Base-by-base conservation (phyloP, 23 red algal genomes). In the Pyropia yezoensis region DNA sequence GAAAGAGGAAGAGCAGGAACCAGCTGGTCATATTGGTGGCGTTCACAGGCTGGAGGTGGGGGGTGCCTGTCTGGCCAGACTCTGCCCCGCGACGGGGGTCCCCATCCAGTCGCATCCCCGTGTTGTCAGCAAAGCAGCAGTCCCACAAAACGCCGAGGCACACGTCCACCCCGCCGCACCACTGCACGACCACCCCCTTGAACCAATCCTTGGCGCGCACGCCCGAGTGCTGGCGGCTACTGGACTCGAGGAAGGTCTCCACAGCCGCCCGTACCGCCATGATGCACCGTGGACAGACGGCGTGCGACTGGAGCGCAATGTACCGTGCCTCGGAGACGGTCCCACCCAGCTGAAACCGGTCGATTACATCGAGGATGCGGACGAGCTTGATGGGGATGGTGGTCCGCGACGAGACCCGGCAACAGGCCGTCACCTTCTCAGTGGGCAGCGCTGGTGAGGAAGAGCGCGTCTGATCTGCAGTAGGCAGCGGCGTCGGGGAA, bases 201-300 rank as follows among this genome's bases (percentile, higher is more conserved):
- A 79, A 27, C 75, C 75, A 79, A 39, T 66, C 59, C 17, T 28
- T 53, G 22, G 62, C 75, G 1, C 75, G n/a, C 15, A 79, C 15
- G 59, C 68, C 75, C 14, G 60, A 57, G 21, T 79, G 75, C 45
- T 53, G 26, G 15, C 61, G n/a, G 52, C 59, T 52, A 9, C 27
- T 54, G 34, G 62, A 67, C 59, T 79, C 75, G 0, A 79, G n/a
- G 55, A 79, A 79, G 3, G 54, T 39, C 39, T 79, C 75, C 17
- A 79, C 75, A n/a, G 75, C 75, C 24, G 62, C 51, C 7, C 75
- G 59, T 1, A 32, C 59, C n/a, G 75, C 61, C 7, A 68, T 18
- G 18, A 16, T 27, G 53, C 75, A 79, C n/a, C 62, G 14, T 15
- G 32, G 20, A 63, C 75, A 79, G 24, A 66, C 59, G 7, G 62